These are phyloP conservation scores for Phlyctochytrium bullatum DNA, from an alignment of 192 early-diverging fungal species.

Conservation along the genomic window DNA sequence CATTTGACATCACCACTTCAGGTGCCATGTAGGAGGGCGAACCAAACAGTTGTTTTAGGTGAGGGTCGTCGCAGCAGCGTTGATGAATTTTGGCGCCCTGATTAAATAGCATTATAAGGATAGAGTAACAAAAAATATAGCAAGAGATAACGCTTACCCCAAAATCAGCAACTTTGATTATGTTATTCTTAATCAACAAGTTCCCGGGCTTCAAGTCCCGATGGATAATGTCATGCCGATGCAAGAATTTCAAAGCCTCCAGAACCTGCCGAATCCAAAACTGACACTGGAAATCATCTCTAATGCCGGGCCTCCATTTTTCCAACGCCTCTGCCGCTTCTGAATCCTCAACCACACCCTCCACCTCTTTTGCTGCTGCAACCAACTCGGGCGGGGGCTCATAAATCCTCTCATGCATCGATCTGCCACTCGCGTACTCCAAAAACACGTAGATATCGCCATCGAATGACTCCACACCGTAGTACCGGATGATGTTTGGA, in stretches of 20 bases:
- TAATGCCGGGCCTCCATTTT: not conserved
- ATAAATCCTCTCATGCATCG: not conserved
- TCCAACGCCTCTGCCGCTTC: not conserved
- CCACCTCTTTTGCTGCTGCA: too few species aligned
- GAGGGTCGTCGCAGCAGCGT: slow-evolving; percentile 19
- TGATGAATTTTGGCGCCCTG: slow-evolving; percentile 6
- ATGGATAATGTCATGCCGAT: slow-evolving; percentile 85
- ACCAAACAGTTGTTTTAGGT: slow-evolving; percentile 18
- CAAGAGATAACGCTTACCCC: slow-evolving; percentile 3
- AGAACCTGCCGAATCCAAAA: slow-evolving; percentile 60
- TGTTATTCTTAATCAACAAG: slow-evolving; percentile 59
- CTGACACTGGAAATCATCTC: not conserved
- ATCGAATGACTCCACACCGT: slow-evolving; percentile 5
- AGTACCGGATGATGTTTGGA: slow-evolving; percentile 20
- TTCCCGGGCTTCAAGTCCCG: slow-evolving; percentile 95
- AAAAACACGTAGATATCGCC: slow-evolving; percentile 7
- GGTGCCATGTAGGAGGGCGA: slow-evolving; percentile 24
- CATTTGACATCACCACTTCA: slow-evolving; percentile 9
- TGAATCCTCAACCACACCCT: too few species aligned
- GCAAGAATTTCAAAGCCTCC: slow-evolving; percentile 84
- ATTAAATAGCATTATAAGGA: not conserved
- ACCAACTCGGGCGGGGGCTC: not conserved
- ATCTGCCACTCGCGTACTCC: not conserved
- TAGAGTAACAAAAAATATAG: not conserved
- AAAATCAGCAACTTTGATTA: slow-evolving; percentile 3